Conservation (phyloP, 2,329 filamentous ascomycete genomes). For the Coniella lustricola region DNA sequence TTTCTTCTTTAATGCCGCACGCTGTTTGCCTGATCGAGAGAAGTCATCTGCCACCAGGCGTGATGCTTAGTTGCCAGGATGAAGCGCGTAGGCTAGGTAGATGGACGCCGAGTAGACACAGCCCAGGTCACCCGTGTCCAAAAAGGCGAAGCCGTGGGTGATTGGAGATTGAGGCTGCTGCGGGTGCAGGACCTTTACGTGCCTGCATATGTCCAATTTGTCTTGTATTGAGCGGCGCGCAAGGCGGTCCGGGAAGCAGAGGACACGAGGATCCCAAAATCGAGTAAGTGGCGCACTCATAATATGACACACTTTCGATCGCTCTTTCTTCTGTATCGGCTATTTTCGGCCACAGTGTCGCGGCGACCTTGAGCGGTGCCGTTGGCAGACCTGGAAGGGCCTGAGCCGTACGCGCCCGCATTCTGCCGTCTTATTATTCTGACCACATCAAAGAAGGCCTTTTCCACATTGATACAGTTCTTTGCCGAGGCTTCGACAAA, state of each 20-base stretch:
- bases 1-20: slow-evolving; percentile 9
- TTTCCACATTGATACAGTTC: slow-evolving; percentile 97
- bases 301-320: slow-evolving; percentile 36
- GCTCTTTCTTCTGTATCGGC: slow-evolving; percentile 23
- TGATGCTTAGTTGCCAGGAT: slow-evolving; percentile 5
- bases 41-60: slow-evolving; percentile 8
- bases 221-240: not conserved
- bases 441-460: slow-evolving; percentile 97
- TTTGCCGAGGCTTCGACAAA: slow-evolving; percentile 97
- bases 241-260: not conserved
- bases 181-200: too few species aligned
- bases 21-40: slow-evolving; percentile 15
- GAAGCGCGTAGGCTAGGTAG: not conserved
- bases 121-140: too few species aligned
- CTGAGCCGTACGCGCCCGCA: slow-evolving; percentile 42
- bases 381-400: slow-evolving; percentile 26
- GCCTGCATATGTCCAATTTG: not conserved
- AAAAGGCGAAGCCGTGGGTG: too few species aligned
- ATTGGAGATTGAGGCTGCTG: too few species aligned
- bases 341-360: slow-evolving; percentile 21
- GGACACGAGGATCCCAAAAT: not conserved
- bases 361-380: slow-evolving; percentile 21
- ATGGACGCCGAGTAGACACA: too few species aligned
- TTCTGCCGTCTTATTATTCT: slow-evolving; percentile 80
- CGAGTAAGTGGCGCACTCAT: slow-evolving; percentile 23